Percentiles rank a stretch among this genome's conserved stretches.
phyloP scores from a whole-genome alignment of 192 early-diverging fungal genomes.

The Coemansia sp. region DNA sequence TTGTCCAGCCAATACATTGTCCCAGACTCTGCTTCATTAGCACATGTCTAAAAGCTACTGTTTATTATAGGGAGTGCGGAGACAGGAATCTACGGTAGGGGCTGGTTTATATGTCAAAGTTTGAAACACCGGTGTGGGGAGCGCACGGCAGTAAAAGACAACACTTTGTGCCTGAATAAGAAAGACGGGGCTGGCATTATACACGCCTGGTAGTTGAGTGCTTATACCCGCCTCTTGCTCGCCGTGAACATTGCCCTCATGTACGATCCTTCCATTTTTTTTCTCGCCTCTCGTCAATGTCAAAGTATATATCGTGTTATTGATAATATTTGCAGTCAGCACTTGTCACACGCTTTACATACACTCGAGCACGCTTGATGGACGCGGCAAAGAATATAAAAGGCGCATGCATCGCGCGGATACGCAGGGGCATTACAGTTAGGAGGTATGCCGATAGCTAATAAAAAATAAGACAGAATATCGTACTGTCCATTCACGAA shows the following conservation, averaged over 20 bases:
- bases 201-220: no score
- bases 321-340: no score
- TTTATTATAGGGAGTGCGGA: not conserved
- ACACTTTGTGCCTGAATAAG: not conserved
- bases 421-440: constrained; percentile 7
- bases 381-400: constrained; percentile 9
- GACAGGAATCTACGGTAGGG: not conserved
- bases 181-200: not conserved
- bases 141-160: not conserved
- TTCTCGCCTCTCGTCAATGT: not conserved
- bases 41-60: not conserved
- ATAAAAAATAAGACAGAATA: not conserved
- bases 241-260: no score
- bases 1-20: not conserved
- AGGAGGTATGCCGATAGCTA: constrained; percentile 19
- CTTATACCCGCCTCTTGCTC: no score
- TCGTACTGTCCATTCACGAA: no score
- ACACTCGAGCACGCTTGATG: constrained; percentile 2
- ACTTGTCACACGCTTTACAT: not conserved
- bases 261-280: not conserved
- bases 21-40: not conserved
- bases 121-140: not conserved
- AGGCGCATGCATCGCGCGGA: constrained; percentile 7
- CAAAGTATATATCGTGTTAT: not conserved
- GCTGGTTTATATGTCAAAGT: not conserved